Conservation (phyloP, 2,329 filamentous ascomycete genomes). For the Amylocarpus encephaloides region DNA sequence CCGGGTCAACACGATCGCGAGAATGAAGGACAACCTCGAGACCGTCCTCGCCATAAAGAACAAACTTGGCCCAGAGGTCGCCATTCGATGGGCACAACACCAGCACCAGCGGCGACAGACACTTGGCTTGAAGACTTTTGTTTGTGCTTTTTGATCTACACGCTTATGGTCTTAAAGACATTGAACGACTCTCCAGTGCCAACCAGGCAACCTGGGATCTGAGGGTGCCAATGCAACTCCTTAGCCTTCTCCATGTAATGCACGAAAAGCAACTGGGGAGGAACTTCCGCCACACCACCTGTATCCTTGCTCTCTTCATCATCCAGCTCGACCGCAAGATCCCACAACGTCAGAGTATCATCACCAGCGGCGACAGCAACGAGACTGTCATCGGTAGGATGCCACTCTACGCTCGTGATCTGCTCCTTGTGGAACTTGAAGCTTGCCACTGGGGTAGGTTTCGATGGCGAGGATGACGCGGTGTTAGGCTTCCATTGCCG, state of each 20-base stretch:
- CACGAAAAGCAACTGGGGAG: conserved; percentile 90
- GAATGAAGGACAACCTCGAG: too few species aligned
- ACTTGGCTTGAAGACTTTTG: not conserved
- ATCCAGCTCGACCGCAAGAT: conserved; percentile 91
- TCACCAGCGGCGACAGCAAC: conserved; percentile 88
- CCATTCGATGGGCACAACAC: too few species aligned
- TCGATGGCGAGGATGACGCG: conserved; percentile 36
- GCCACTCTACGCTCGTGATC: conserved; percentile 94
- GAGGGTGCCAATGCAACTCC: conserved; percentile 95
- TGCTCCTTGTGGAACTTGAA: conserved; percentile 97
- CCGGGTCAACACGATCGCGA: too few species aligned
- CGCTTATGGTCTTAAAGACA: conserved; percentile 77
- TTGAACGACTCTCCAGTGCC: conserved; percentile 87
- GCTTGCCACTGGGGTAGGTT: conserved; percentile 77
- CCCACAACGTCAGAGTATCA: conserved; percentile 93
- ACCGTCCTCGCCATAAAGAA: too few species aligned
- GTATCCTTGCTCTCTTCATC: conserved; percentile 94
- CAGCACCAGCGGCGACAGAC: not conserved
- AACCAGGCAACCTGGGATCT: conserved; percentile 84
- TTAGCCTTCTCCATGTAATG: conserved; percentile 94
- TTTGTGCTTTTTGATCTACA: conserved; percentile 41
- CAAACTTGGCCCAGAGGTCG: too few species aligned
- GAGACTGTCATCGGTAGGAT: conserved; percentile 93
- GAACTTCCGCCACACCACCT: conserved; percentile 80
- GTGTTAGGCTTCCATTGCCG: conserved; percentile 79